Evolutionary conservation across 441 rosid genomes (phyloP), one percentile per base, ranked within the genome.

Genomic region (Eugenia klotzschiana): DNA sequence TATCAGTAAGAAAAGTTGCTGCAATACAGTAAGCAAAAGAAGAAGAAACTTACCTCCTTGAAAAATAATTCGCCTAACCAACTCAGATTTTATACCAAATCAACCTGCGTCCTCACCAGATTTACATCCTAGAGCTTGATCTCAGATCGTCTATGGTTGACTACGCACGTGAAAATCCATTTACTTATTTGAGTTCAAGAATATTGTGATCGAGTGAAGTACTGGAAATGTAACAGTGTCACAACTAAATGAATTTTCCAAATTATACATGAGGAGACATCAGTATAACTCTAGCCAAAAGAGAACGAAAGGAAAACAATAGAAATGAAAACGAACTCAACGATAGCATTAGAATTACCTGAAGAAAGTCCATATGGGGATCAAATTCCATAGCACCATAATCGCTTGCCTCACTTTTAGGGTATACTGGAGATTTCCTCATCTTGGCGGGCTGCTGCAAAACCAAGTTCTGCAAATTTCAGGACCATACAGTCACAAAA

Each of bases 311-410:
- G 27, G 51, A n/a, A 51, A 12, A 16, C 46, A 41, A 29, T 40
- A 52, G 79, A 82, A 55, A 11, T 53, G 80, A 55, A 83, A 57
- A 81, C 22, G 1, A 8, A 33, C 33, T 49, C 43, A 22, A 40
- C 20, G 5, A 8, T 26, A 51, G 72, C 9, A 37, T 10, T 15
- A 11, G 15, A 69, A 79, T 81, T 87, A 93, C 94, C 94, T 29
- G 89, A 82, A 86, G 80, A 81, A 91, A 91, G 82, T 89, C 89
- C 80, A 88, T 37, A 51, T 87, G 90, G 37, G 89, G 92, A 87
- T 93, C 94, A 84, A 87, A 89, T 79, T 85, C 91, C 22, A 80
- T 81, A 50, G 82, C 89, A 64, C 87, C 88, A 81, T 81, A 87
- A 53, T 88, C 91, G 80, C 85, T 81, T 23, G 88, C 41, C 55